Evolutionary conservation across 1,139 yeast species (phyloP).

Genomic region (Yamadazyma atlantica): DNA sequence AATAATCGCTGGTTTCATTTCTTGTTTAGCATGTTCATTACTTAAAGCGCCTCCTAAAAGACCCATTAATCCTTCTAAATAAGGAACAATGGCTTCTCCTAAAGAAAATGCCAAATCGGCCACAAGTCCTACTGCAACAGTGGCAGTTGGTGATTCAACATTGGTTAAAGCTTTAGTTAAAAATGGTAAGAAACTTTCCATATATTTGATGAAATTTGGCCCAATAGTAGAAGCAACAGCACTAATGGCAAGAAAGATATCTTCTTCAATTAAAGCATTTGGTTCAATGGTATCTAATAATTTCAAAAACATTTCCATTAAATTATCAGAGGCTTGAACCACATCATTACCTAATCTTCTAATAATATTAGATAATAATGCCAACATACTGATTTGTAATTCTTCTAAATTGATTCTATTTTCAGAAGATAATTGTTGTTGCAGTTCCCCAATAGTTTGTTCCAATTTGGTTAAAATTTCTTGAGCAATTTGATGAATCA

Average conservation of each 20-base stretch:
- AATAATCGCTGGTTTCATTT: slow-evolving; percentile 80
- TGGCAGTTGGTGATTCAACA: slow-evolving; percentile 79
- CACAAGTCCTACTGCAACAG: slow-evolving; percentile 89
- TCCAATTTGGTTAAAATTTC: slow-evolving; percentile 75
- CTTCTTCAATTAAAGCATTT: slow-evolving; percentile 89
- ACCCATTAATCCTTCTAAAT: slow-evolving; percentile 78
- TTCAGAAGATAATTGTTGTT: slow-evolving; percentile 59
- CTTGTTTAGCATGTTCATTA: slow-evolving; percentile 66
- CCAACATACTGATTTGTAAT: slow-evolving; percentile 80
- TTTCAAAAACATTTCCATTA: slow-evolving; percentile 81
- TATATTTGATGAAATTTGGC: slow-evolving; percentile 66
- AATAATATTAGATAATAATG: slow-evolving; percentile 84
- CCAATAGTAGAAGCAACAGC: slow-evolving; percentile 84
- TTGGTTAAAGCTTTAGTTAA: slow-evolving; percentile 76
- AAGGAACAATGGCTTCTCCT: slow-evolving; percentile 69
- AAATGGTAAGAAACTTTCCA: slow-evolving; percentile 81
- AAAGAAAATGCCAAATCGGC: slow-evolving; percentile 97
- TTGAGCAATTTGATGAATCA: slow-evolving; percentile 70
- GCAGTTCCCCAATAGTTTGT: slow-evolving; percentile 41
- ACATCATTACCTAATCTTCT: slow-evolving; percentile 77
- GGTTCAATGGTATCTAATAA: slow-evolving; percentile 59
- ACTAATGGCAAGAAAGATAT: slow-evolving; percentile 86
- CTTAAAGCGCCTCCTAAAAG: slow-evolving; percentile 74
- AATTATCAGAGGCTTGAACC: slow-evolving; percentile 67
- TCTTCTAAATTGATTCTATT: slow-evolving; percentile 82